These are phyloP conservation scores for Xylaria arbuscula DNA, from an alignment of 2,329 filamentous ascomycete species.

Conservation along the genomic window DNA sequence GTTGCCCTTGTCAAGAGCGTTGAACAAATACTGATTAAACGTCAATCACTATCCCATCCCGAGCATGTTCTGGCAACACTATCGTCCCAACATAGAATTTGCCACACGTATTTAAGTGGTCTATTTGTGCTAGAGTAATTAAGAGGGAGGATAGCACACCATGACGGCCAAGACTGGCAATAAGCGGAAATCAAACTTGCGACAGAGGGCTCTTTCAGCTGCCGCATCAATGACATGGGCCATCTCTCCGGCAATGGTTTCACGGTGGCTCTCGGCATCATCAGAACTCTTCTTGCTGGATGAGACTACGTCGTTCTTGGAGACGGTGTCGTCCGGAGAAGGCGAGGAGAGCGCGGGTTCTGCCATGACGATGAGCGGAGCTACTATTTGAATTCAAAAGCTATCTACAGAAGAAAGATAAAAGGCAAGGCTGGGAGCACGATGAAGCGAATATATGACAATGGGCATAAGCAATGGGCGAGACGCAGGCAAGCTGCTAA, in stretches of 20 bases:
- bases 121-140: neutral
- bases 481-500: neutral
- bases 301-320: conserved; percentile 28
- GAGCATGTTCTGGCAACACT: too few species aligned
- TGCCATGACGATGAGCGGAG: conserved; percentile 18
- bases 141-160: conserved; percentile 45
- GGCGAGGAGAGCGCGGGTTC: conserved; percentile 18
- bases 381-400: neutral
- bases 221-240: conserved; percentile 52
- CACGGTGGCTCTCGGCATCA: conserved; percentile 43
- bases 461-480: neutral
- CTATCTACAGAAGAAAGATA: neutral
- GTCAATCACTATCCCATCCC: conserved; percentile 18
- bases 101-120: too few species aligned
- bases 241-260: conserved; percentile 52
- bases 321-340: neutral
- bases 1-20: conserved; percentile 63
- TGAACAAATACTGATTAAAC: conserved; percentile 54
- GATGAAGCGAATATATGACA: neutral
- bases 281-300: conserved; percentile 36
- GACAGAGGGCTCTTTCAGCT: conserved; percentile 63
- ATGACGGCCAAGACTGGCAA: conserved; percentile 66
- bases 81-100: neutral
- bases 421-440: neutral
- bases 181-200: conserved; percentile 66